Evolutionary conservation across 768 basidiomycete species (phyloP).

Genomic region (Pulveroboletus sp.): DNA sequence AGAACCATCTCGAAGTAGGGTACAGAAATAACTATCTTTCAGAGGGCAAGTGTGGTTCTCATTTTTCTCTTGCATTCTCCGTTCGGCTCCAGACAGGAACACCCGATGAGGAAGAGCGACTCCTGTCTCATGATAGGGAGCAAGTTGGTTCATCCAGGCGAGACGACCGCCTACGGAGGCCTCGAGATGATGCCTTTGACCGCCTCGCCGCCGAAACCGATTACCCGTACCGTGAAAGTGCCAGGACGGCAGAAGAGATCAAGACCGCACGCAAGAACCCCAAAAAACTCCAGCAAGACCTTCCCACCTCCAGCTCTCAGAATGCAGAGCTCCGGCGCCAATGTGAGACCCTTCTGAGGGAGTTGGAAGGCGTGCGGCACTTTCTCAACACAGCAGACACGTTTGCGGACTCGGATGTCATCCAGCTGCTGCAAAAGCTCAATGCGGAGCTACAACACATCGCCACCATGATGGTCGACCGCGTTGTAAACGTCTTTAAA

Average conservation of each 20-base stretch:
- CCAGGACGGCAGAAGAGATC: background rate
- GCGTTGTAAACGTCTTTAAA: background rate
- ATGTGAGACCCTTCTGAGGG: background rate
- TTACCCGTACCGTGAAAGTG: background rate
- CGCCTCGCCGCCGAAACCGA: background rate
- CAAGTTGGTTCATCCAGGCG: background rate
- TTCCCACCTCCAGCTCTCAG: background rate
- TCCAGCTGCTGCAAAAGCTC: background rate
- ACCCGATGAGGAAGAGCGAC: background rate
- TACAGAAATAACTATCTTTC: background rate
- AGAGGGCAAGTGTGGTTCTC: background rate
- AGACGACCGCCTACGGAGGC: background rate
- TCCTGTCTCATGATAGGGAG: background rate
- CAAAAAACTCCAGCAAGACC: background rate
- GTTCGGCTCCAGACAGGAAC: background rate
- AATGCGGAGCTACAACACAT: slow-evolving; percentile 3
- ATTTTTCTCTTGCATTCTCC: background rate
- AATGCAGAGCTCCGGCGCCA: background rate
- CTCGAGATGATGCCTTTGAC: background rate
- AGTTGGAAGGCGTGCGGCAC: background rate
- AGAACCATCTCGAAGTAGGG: background rate
- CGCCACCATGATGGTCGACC: background rate
- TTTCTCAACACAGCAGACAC: slow-evolving; percentile 4
- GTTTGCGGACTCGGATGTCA: background rate
- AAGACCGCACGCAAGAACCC: background rate